Base-by-base conservation (phyloP, 768 basidiomycete species). In the Phaffia tasmanica region DNA sequence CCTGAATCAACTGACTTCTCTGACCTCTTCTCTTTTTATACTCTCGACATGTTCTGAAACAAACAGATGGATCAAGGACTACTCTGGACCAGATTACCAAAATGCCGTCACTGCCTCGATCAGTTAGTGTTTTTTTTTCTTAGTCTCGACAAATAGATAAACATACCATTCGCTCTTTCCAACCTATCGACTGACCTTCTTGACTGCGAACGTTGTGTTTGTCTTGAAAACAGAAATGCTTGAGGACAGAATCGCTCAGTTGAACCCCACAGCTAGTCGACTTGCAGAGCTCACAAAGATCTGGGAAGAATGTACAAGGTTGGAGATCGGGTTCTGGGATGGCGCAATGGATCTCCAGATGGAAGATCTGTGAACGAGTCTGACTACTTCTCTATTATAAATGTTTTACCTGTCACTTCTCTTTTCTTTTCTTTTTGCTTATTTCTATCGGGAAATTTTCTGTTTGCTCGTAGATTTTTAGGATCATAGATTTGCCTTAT, bases 311-410 rank as follows among this genome's bases (percentile, higher is more conserved):
- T 89, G 88, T 72, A 84, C 87, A 0, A 75, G 77, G 56, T 78
- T 95, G 56, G 92, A 97, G 77, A 86, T 83, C 70, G 83, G 81
- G 0, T 94, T 94, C 74, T 97, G 92, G 92, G 87, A 93, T 56
- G 83, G 83, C 79, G 83, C 82, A 4, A 73, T 85, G 65, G 71
- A 72, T 27, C 47, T 71, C 8, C 54, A 69, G 57, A 9, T 64
- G n/a, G 67, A 63, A 16, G 67, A 64, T 7, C 25, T 69, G 29
- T 56, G 15, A 9, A 54, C 15, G 29, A 54, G 23, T 16, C 9
- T 54, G 53, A n/a, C n/a, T n/a, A n/a, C 9, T 54, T 54, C 15
- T 23, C 29, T 23, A 54, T 54, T n/a, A n/a, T n/a, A n/a, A 30
- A 54, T 5, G 15, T 29, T 54, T 23, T 16, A 54, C 35, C 35